Evolutionary conservation across 2,329 filamentous ascomycete species (phyloP).

Genomic region (Ascochyta koolunga): DNA sequence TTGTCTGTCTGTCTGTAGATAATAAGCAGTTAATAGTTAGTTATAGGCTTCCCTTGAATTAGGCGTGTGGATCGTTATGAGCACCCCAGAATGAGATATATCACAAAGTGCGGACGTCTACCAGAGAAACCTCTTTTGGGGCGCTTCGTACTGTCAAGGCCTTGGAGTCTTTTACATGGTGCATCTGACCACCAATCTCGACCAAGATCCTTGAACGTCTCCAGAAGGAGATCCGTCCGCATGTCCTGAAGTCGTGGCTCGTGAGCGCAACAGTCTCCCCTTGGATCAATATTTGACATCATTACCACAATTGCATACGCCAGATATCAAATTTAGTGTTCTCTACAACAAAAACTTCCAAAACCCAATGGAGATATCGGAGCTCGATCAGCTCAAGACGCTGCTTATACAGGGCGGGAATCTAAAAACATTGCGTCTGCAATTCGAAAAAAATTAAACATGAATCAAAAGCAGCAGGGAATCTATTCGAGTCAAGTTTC

Average conservation of each 20-base stretch:
- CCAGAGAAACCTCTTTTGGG: not conserved
- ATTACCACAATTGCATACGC: not conserved
- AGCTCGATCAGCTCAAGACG: not conserved
- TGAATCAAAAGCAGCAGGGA: not conserved
- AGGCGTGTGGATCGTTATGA: too few relatives aligned
- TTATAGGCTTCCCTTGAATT: too few relatives aligned
- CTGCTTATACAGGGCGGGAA: not conserved
- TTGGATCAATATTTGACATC: not conserved
- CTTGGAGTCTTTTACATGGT: not conserved
- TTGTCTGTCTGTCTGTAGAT: too few relatives aligned
- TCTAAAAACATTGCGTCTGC: not conserved
- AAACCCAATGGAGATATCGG: not conserved
- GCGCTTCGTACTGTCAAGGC: not conserved
- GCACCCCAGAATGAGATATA: too few relatives aligned
- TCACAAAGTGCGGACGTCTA: too few relatives aligned
- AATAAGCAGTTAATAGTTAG: too few relatives aligned
- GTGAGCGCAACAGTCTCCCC: not conserved
- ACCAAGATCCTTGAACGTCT: not conserved
- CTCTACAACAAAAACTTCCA: not conserved
- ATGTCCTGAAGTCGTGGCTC: not conserved
- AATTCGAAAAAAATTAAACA: not conserved
- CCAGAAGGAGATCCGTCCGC: not conserved
- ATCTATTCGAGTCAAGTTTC: not conserved
- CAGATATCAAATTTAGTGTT: not conserved
- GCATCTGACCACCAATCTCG: not conserved